Conservation (phyloP, 768 basidiomycete species). For the Mycena haematopus region DNA sequence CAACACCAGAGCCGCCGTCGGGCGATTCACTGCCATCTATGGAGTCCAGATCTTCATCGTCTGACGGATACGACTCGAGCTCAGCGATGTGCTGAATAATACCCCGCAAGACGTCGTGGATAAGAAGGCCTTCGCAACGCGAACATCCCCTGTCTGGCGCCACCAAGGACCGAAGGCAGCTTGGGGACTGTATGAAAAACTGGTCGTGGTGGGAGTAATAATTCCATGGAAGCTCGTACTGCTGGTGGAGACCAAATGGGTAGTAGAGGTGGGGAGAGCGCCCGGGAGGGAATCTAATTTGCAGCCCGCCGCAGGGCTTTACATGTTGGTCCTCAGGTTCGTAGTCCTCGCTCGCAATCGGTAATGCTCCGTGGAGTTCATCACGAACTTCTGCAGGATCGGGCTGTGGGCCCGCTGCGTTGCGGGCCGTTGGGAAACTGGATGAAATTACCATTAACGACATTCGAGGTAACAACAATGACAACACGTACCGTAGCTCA, state of each 20-base stretch:
- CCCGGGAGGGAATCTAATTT: not conserved
- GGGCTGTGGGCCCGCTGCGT: not conserved
- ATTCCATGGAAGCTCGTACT: not conserved
- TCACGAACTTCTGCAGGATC: not conserved
- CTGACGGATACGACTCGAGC: no score
- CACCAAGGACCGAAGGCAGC: not conserved
- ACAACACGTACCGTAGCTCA: no score
- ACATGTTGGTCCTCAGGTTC: not conserved
- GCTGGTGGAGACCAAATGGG: conserved; percentile 5
- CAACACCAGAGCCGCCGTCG: not conserved
- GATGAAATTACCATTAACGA: no score
- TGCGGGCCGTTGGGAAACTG: not conserved
- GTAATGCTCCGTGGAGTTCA: not conserved
- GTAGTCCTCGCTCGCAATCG: not conserved
- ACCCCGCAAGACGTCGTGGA: conserved; percentile 16
- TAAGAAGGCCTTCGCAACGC: not conserved
- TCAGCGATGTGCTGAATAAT: conserved; percentile 31
- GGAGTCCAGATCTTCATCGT: not conserved
- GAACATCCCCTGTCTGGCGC: not conserved
- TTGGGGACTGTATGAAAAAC: conserved; percentile 1
- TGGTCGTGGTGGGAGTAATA: conserved; percentile 6
- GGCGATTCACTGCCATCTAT: not conserved
- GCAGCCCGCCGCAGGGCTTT: not conserved
- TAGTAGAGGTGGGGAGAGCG: conserved; percentile 5
- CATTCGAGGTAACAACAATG: not conserved